These are phyloP conservation scores for Clonostachys rosea DNA, from an alignment of 2,329 filamentous ascomycete genomes.

Conservation along the genomic window DNA sequence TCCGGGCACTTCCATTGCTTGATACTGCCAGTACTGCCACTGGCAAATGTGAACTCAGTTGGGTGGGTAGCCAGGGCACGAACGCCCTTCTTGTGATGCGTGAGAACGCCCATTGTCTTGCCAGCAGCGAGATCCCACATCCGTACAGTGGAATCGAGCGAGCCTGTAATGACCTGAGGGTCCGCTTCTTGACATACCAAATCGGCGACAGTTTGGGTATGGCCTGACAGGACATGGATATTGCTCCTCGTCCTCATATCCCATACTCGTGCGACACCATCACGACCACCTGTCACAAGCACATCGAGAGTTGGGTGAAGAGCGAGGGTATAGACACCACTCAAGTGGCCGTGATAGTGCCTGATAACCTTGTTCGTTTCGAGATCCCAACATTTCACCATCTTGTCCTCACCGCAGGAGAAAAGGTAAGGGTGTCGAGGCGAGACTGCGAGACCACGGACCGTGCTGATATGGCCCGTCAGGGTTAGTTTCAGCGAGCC, in stretches of 20 bases:
- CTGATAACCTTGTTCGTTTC: slow-evolving; percentile 99
- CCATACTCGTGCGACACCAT: slow-evolving; percentile 94
- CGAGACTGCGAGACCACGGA: slow-evolving; percentile 86
- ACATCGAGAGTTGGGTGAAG: slow-evolving; percentile 96
- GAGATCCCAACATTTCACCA: slow-evolving; percentile 99
- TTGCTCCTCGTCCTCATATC: slow-evolving; percentile 97
- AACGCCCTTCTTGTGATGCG: slow-evolving; percentile 98
- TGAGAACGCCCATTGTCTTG: slow-evolving; percentile 93
- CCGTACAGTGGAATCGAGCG: slow-evolving; percentile 84
- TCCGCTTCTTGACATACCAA: slow-evolving; percentile 94
- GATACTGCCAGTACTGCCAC: slow-evolving; percentile 85
- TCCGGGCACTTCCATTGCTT: slow-evolving; percentile 99
- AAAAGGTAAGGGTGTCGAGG: slow-evolving; percentile 95
- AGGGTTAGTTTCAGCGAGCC: slow-evolving; percentile 81
- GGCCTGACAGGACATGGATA: slow-evolving; percentile 86
- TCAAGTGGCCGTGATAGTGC: slow-evolving; percentile 95
- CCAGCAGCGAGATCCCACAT: slow-evolving; percentile 95
- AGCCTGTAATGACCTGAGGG: slow-evolving; percentile 91
- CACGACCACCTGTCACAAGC: slow-evolving; percentile 87
- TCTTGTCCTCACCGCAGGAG: slow-evolving; percentile 97
- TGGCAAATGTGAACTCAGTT: slow-evolving; percentile 93
- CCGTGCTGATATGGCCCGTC: slow-evolving; percentile 91
- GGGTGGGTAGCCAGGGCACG: slow-evolving; percentile 81
- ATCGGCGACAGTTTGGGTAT: slow-evolving; percentile 85
- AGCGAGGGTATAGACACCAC: slow-evolving; percentile 87